Evolutionary conservation across 371 early-diverging fungal genomes (phyloP), one percentile per base, ranked within the genome.

Genomic region (Apophysomyces trapeziformis): DNA sequence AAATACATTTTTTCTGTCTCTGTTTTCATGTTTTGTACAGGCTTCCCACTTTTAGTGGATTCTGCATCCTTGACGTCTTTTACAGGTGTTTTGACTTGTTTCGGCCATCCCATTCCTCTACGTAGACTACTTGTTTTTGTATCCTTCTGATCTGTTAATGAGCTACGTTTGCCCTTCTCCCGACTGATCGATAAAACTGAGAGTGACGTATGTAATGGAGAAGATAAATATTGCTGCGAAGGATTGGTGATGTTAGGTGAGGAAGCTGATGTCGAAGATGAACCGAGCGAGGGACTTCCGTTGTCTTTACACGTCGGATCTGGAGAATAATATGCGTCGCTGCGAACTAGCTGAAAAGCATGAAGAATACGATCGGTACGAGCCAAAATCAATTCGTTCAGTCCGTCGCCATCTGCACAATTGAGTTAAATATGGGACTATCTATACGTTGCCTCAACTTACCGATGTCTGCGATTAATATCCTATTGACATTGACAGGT

Each of bases 321-420:
- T 14, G 26, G 16, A 16, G 60, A 38, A 41, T 43, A 59, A 14
- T 39, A 16, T 18, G 54, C 18, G 8, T 41, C 43, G 36, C n/a
- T 21, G 37, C 61, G 68, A 1, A 62, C 58, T 0, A 90, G 69
- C 43, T 82, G 75, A 62, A 88, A 91, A n/a, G 89, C 83, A 63
- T 93, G 91, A 58, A 93, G 71, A 56, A 93, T 90, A 0, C 93
- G 86, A 70, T 93, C 94, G 16, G 94, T 92, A n/a, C 92, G 84
- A 1, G 90, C 92, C 16, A 93, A 70, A 2, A 93, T 85, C 5
- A 93, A 74, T 68, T 93, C 93, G 60, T 93, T 93, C 50, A 86
- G 60, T 2, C 87, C 87, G 66, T 93, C 91, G 45, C 87, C 90
- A 66, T 93, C 92, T 87, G 62, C 32, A 57, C 14, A 7, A 3